These are phyloP conservation scores for Fusarium marasasianum DNA, from an alignment of 2,329 filamentous ascomycete genomes.

Conservation along the genomic window DNA sequence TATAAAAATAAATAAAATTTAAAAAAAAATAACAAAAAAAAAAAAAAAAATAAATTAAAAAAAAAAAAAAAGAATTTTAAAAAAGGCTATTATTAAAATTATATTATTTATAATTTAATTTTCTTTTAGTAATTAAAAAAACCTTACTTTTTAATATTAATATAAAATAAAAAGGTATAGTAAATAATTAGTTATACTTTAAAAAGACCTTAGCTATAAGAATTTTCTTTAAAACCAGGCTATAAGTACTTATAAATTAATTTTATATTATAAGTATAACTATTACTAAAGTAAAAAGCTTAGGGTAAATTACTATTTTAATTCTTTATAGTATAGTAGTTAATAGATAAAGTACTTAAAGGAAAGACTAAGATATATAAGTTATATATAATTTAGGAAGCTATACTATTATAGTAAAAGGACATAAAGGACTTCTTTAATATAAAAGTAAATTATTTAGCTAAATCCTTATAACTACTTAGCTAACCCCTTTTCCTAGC, in stretches of 20 bases:
- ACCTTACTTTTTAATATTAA: not conserved
- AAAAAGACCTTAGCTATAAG: not conserved
- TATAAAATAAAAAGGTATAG: not conserved
- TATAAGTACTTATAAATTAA: too few species aligned
- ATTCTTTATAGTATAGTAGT: not conserved
- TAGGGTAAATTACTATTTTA: not conserved
- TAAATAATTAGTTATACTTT: not conserved
- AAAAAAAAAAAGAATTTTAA: too few species aligned
- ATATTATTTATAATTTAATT: not conserved
- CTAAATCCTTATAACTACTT: accelerated
- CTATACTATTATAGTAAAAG: not conserved
- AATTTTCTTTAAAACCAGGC: not conserved
- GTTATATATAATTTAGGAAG: not conserved
- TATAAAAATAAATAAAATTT: too few species aligned
- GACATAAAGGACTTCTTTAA: not conserved
- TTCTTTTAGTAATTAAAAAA: not conserved
- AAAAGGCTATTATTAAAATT: not conserved
- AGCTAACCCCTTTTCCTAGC: not conserved
- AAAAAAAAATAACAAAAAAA: too few species aligned
- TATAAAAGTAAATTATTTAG: accelerated
- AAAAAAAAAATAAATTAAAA: too few species aligned
- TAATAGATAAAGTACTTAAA: not conserved
- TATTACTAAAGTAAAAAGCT: not conserved
- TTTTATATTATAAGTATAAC: not conserved
- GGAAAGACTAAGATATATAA: not conserved